Conservation (phyloP, 352 stramenopile genomes). For the Phytophthora hybrid region DNA sequence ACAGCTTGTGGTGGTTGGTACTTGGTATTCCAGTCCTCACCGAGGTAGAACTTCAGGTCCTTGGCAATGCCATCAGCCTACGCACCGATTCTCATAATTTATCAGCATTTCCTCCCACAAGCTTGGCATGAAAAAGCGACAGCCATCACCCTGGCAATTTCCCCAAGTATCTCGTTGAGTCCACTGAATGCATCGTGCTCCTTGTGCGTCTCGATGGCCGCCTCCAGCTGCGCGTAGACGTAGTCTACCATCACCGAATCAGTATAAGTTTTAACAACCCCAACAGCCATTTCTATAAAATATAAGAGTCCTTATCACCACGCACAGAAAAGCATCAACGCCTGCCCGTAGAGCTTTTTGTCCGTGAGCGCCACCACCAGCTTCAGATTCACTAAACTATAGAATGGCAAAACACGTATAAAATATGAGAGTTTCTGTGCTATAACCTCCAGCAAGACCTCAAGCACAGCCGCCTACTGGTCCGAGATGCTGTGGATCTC, state of each 20-base stretch:
- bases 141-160: slow-evolving; percentile 52
- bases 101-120: background rate
- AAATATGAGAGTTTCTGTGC: background rate
- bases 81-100: slow-evolving; percentile 9
- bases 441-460: background rate
- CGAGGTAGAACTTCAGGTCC: slow-evolving; percentile 70
- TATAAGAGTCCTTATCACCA: slow-evolving; percentile 4
- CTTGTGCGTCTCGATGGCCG: slow-evolving; percentile 55
- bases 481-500: slow-evolving; percentile 62
- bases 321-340: slow-evolving; percentile 78
- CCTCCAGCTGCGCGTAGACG: slow-evolving; percentile 71
- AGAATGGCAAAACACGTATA: background rate
- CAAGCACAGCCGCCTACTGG: slow-evolving; percentile 41
- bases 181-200: slow-evolving; percentile 50
- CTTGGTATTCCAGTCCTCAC: slow-evolving; percentile 64
- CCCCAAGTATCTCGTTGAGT: slow-evolving; percentile 49
- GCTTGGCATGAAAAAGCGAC: background rate
- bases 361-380: slow-evolving; percentile 72
- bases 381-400: slow-evolving; percentile 75
- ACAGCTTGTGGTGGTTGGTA: slow-evolving; percentile 61
- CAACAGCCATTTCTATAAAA: slow-evolving; percentile 1
- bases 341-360: slow-evolving; percentile 69
- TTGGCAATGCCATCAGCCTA: slow-evolving; percentile 69
- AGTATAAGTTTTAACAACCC: slow-evolving; percentile 14
- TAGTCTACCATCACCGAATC: slow-evolving; percentile 51